phyloP scores from a whole-genome alignment of 2,329 filamentous ascomycete genomes.

The Coniella lustricola region DNA sequence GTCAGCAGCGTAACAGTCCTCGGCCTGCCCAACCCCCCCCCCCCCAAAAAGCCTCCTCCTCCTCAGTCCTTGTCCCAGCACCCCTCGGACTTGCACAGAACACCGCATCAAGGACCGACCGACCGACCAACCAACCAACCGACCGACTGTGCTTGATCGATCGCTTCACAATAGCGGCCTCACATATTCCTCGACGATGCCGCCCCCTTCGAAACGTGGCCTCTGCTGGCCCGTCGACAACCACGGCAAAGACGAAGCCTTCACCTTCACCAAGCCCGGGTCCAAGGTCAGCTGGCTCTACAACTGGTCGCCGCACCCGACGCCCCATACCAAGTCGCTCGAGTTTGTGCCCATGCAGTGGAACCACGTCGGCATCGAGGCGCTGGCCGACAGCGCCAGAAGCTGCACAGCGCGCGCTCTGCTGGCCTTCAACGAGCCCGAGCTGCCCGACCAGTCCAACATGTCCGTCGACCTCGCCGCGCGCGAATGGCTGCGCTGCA shows the following conservation, averaged over 20 bases:
- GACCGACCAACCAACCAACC: no score
- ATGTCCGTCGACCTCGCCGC: conserved; percentile 19
- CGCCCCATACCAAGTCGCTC: conserved; percentile 11
- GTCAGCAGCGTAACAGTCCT: neutral
- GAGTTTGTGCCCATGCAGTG: conserved; percentile 22
- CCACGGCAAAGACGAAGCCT: conserved; percentile 19
- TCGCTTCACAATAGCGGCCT: neutral
- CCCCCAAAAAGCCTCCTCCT: neutral
- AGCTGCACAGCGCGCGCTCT: conserved; percentile 1
- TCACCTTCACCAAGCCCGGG: conserved; percentile 23
- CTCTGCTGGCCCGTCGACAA: conserved; percentile 19
- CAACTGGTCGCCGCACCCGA: conserved; percentile 20
- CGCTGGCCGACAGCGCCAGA: conserved; percentile 9
- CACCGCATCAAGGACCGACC: no score
- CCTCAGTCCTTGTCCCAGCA: neutral
- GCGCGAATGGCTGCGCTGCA: conserved; percentile 17
- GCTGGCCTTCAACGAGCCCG: conserved; percentile 21
- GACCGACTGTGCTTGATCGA: no score
- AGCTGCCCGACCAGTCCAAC: conserved; percentile 19
- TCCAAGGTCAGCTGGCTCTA: conserved; percentile 20
- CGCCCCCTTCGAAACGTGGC: conserved; percentile 16
- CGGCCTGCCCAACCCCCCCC: neutral
- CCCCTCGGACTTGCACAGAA: no score
- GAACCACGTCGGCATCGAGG: conserved; percentile 21
- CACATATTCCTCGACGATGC: neutral